Evolutionary conservation across 495 filamentous ascomycete genomes (phyloP).

Genomic region (Tuber umbilicatum): DNA sequence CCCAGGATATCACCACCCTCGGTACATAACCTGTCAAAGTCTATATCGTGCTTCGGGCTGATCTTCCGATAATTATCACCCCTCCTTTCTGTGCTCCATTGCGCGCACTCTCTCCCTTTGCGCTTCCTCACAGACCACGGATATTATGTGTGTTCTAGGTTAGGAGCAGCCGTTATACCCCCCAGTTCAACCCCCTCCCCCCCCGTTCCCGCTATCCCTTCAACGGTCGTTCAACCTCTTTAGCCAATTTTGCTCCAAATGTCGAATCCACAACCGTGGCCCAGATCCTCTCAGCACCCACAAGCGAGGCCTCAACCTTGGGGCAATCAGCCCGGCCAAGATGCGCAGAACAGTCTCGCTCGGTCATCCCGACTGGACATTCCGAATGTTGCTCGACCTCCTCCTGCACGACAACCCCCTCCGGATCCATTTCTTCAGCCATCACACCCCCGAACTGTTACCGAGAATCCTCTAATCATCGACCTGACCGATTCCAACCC

Average conservation of each 20-base stretch:
- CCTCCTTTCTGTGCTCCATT: not conserved
- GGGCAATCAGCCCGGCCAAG: not conserved
- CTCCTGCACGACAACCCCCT: constrained; percentile 7
- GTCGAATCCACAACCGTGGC: not conserved
- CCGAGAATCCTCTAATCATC: constrained; percentile 18
- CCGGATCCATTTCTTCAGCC: constrained; percentile 4
- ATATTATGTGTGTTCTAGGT: not conserved
- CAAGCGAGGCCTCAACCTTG: not conserved
- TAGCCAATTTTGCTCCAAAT: not conserved
- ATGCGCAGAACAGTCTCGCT: not conserved
- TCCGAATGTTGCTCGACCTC: not conserved
- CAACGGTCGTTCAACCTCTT: not conserved
- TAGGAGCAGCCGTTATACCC: not conserved
- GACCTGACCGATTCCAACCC: constrained; percentile 14
- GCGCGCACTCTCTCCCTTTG: not conserved
- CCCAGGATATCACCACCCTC: not conserved
- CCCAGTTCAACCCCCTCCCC: not conserved
- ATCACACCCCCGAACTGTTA: not conserved
- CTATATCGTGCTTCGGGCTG: not conserved
- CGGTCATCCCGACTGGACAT: not conserved
- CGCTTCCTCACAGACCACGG: not conserved
- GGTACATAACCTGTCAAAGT: not conserved
- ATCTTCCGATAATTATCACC: not conserved
- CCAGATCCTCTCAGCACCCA: not conserved
- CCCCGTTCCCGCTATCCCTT: not conserved